Evolutionary conservation across 495 filamentous ascomycete species (phyloP), one percentile per base, ranked within the genome.

Genomic region (Astrocystis sublimbata): DNA sequence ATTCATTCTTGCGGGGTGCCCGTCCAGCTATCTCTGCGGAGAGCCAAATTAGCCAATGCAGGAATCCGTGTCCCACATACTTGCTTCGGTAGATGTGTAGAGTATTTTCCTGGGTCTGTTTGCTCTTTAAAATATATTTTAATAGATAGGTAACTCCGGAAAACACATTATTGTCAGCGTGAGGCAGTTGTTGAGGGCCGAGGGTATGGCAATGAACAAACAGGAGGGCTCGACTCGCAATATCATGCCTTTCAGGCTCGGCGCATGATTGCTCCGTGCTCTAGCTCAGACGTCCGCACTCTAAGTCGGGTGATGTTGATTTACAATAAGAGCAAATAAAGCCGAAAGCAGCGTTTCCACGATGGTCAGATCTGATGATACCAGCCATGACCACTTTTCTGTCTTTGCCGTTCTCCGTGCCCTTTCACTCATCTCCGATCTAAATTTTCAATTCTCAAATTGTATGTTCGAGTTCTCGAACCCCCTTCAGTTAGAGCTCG

Each of bases 391-490:
- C 54, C 50, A 45, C 30, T 46, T 40, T 38, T 17, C 40, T 21
- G 38, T 46, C 21, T 52, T 40, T 61, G 59, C 49, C 36, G 40
- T 50, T 54, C 46, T 30, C 59, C 49, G 19, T 54, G 24, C 41
- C 45, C 26, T 52, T 36, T 38, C 40, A 54, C 54, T 47, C 59
- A 54, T 36, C 42, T n/a, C n/a, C n/a, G n/a, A n/a, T n/a, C n/a
- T n/a, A n/a, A n/a, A n/a, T n/a, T n/a, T n/a, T n/a, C n/a, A n/a
- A n/a, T n/a, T n/a, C n/a, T n/a, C n/a, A n/a, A n/a, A n/a, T n/a
- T n/a, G n/a, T n/a, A 33, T 41, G 33, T 60, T 43, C 51, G 57
- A 51, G 33, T 33, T 51, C 57, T 60, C 57, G 33, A 41, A 51
- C 51, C 42, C 33, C n/a, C 35, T 51, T 17, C 31, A 30, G 45